Evolutionary conservation across 306 rosid genomes (phyloP).

Genomic region (Astragalus membranaceus): DNA sequence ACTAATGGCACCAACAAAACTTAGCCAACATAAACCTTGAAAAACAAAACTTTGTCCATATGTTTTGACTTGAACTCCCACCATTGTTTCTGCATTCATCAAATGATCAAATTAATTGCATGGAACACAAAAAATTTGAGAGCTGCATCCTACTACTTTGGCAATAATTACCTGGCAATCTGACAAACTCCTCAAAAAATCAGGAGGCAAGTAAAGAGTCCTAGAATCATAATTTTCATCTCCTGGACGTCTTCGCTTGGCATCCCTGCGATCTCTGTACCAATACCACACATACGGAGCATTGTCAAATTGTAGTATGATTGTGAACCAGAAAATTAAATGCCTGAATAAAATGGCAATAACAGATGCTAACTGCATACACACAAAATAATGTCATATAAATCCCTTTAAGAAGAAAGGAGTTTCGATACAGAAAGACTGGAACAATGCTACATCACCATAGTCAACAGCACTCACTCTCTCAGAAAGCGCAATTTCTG

Average conservation of each 20-base stretch:
- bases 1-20: slow-evolving; percentile 14
- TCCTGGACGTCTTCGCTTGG: slow-evolving; percentile 56
- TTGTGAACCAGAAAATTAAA: neutral
- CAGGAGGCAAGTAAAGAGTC: slow-evolving; percentile 72
- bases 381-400: neutral
- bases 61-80: slow-evolving; percentile 98
- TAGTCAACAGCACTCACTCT: slow-evolving; percentile 43
- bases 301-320: slow-evolving; percentile 3
- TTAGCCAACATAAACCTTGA: slow-evolving; percentile 51
- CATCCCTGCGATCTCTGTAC: slow-evolving; percentile 63
- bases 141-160: neutral
- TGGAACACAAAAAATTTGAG: slow-evolving; percentile 4
- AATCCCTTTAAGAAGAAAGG: neutral
- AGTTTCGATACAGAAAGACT: neutral
- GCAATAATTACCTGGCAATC: slow-evolving; percentile 64
- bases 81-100: slow-evolving; percentile 79
- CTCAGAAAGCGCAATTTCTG: slow-evolving; percentile 59
- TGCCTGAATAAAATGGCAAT: neutral
- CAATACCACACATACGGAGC: slow-evolving; percentile 24
- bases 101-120: slow-evolving; percentile 16
- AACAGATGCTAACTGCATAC: slow-evolving; percentile 5
- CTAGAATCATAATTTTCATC: slow-evolving; percentile 73
- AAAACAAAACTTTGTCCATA: slow-evolving; percentile 91
- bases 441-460: neutral
- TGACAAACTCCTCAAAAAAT: slow-evolving; percentile 62